Evolutionary conservation across 257 asterid species (phyloP).

Genomic region (Solanum arcanum): DNA sequence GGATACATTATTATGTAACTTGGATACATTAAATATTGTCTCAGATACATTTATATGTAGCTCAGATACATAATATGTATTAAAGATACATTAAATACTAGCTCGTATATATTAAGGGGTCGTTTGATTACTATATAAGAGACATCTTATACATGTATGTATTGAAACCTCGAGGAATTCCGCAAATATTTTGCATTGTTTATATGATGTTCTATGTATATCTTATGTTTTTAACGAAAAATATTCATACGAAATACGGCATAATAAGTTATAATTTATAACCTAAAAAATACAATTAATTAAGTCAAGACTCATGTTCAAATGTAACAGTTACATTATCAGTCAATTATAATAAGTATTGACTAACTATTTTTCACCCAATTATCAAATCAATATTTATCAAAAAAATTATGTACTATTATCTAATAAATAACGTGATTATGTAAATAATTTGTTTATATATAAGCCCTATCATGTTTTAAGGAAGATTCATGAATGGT

Average conservation of each 20-base stretch:
- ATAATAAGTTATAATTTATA: neutral
- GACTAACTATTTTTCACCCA: neutral
- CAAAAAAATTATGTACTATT: neutral
- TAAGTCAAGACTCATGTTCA: neutral
- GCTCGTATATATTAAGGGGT: no score
- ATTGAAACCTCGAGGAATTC: neutral
- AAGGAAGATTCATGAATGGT: neutral
- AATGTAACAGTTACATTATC: neutral
- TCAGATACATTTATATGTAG: no score
- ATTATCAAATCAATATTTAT: neutral
- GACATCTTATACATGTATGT: no score
- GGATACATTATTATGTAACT: no score
- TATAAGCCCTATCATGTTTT: neutral
- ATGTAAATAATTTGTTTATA: neutral
- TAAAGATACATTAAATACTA: no score
- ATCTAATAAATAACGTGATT: neutral
- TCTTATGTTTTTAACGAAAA: neutral
- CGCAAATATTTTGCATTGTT: neutral
- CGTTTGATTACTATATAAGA: no score
- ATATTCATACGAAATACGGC: neutral
- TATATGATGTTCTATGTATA: neutral
- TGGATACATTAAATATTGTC: no score
- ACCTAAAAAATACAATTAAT: neutral
- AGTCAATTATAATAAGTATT: neutral
- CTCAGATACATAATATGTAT: no score